These are phyloP conservation scores for Gracilaria gracilis DNA, from an alignment of 23 red algal species.

Conservation along the genomic window DNA sequence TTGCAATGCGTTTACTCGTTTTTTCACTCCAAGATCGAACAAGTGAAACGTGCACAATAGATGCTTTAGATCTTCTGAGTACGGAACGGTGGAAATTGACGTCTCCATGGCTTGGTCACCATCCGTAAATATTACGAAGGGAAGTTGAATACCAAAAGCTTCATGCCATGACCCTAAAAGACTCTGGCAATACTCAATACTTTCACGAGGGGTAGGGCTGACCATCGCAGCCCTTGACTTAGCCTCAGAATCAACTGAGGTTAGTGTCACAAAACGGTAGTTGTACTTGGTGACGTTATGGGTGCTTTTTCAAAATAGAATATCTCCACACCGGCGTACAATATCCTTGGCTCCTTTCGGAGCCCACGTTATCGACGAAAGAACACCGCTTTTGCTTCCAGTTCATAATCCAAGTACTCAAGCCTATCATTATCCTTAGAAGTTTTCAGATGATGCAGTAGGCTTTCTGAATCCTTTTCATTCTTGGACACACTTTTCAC, in stretches of 20 bases:
- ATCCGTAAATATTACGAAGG: conserved; percentile 13
- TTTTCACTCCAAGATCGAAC: neutral
- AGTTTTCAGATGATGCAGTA: neutral
- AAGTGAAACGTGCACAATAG: neutral
- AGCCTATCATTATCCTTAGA: neutral
- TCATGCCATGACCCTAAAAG: neutral
- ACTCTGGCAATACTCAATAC: conserved; percentile 13
- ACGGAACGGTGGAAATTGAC: neutral
- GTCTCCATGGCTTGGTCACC: neutral
- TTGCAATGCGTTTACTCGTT: neutral
- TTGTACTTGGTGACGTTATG: conserved; percentile 10
- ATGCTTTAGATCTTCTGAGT: neutral
- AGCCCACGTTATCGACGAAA: conserved; percentile 1
- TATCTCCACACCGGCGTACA: neutral
- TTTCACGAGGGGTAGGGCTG: neutral
- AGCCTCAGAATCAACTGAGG: conserved; percentile 1
- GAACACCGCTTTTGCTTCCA: neutral
- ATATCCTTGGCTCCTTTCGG: neutral
- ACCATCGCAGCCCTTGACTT: neutral
- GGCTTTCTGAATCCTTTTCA: neutral
- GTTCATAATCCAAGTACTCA: neutral
- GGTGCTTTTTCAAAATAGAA: neutral
- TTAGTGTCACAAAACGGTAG: neutral
- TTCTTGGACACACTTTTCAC: neutral
- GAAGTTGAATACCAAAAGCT: neutral